These are phyloP conservation scores for Solanum sejunctum DNA, from an alignment of 257 asterid species.

Conservation along the genomic window DNA sequence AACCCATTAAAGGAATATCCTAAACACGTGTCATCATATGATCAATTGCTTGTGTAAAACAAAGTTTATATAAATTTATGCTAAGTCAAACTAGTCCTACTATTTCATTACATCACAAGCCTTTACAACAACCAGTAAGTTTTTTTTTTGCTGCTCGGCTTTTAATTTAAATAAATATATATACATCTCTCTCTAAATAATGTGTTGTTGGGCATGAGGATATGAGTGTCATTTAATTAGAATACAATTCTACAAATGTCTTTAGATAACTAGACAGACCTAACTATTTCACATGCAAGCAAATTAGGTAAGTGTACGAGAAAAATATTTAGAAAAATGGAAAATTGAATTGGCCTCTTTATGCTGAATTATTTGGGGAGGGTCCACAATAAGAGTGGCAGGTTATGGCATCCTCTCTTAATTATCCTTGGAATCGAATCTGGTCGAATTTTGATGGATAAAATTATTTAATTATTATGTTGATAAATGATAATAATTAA, in stretches of 20 bases:
- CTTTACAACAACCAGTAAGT: too few species aligned
- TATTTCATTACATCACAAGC: neutral
- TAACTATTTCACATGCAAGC: neutral
- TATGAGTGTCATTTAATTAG: neutral
- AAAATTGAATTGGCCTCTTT: neutral
- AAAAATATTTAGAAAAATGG: neutral
- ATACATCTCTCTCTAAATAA: neutral
- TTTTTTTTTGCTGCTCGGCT: neutral
- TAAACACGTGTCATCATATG: neutral
- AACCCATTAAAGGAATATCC: neutral
- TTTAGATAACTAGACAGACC: neutral
- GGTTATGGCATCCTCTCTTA: neutral
- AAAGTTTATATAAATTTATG: neutral
- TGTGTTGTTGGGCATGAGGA: neutral
- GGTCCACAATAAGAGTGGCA: neutral
- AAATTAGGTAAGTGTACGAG: neutral
- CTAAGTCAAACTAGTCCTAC: neutral
- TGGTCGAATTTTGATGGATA: fast-evolving
- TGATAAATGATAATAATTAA: too few species aligned
- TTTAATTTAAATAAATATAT: neutral
- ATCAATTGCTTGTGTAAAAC: neutral
- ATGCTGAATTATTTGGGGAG: neutral
- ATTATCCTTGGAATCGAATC: neutral
- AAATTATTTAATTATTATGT: neutral
- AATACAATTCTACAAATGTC: neutral